Conservation (phyloP, 345 rosid genomes). For the Angophora floribunda region DNA sequence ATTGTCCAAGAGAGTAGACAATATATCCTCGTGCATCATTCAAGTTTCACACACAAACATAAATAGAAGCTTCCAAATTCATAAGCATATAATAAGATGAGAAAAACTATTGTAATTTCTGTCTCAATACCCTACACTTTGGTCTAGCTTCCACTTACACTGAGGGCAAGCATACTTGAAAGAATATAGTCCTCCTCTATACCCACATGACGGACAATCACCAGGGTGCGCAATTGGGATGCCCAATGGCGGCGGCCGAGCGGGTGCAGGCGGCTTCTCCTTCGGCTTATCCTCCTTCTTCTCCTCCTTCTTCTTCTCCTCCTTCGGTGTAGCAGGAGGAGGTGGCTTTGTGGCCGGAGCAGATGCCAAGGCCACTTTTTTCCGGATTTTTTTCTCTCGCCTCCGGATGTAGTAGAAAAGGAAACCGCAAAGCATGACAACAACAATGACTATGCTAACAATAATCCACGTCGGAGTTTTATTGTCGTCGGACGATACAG, state of each 20-base stretch:
- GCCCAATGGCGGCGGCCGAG: not conserved
- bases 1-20: not conserved
- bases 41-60: not conserved
- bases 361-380: not conserved
- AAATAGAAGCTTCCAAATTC: not conserved
- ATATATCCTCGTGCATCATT: not conserved
- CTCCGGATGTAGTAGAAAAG: not conserved
- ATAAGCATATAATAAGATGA: not conserved
- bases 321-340: rapidly evolving
- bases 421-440: not conserved
- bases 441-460: not conserved
- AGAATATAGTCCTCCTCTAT: not conserved
- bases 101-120: not conserved
- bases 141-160: not conserved
- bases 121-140: not conserved
- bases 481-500: not conserved
- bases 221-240: no score
- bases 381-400: not conserved
- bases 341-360: not conserved
- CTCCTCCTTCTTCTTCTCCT: no score
- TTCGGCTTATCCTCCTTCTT: no score
- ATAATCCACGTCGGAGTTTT: not conserved
- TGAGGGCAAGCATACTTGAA: no score
- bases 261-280: not conserved
- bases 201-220: not conserved